Conservation (phyloP, 2,329 filamentous ascomycete species). For the Aspergillus bombycis region DNA sequence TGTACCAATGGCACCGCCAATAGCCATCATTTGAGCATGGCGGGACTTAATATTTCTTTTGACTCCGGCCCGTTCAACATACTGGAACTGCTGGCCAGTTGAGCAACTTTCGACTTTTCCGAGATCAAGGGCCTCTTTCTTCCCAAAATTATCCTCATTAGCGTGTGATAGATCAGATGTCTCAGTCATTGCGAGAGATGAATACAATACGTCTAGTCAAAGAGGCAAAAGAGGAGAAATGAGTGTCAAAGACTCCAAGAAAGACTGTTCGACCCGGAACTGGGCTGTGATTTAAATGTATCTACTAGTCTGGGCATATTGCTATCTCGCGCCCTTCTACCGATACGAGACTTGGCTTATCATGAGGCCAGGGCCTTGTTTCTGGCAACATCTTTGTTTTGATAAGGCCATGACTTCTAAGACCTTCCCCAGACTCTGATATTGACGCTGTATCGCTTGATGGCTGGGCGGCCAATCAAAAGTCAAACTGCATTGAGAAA, state of each 20-base stretch:
- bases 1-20: slow-evolving; percentile 29
- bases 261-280: too few species aligned
- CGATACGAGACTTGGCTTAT: background rate
- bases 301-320: background rate
- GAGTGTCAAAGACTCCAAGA: background rate
- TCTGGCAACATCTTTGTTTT: background rate
- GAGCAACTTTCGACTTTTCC: background rate
- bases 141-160: background rate
- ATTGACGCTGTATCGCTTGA: background rate
- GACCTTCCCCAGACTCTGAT: background rate
- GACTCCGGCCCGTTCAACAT: background rate
- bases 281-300: background rate
- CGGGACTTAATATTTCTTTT: slow-evolving; percentile 28
- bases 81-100: background rate
- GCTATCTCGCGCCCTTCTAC: background rate
- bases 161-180: background rate
- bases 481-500: background rate
- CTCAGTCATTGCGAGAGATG: background rate
- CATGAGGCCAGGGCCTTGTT: background rate
- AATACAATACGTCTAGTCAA: background rate
- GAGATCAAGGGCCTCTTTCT: background rate
- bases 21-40: slow-evolving; percentile 45
- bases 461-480: background rate
- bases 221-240: background rate
- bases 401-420: background rate